Percentiles rank a stretch among this genome's conserved stretches.
Evolutionary conservation across 2,329 filamentous ascomycete genomes (phyloP).

Genomic region (Colletotrichum sp.): DNA sequence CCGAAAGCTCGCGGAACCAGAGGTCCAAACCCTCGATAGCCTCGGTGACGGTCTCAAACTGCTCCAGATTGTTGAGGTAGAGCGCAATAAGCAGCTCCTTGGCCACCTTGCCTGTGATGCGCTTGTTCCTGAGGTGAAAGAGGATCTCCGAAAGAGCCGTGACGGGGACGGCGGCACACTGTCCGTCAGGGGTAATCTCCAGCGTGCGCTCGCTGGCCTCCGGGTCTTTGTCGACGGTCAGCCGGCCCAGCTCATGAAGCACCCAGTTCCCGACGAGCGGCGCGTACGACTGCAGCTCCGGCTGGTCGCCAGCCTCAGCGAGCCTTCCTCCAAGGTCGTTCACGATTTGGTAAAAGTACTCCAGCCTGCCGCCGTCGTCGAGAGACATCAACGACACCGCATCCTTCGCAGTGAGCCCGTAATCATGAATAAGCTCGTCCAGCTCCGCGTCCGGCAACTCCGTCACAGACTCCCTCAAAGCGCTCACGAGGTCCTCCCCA

Average conservation of each 20-base stretch:
- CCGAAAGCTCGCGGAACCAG: slow-evolving; percentile 59
- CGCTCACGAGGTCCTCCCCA: slow-evolving; percentile 68
- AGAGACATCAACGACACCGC: slow-evolving; percentile 79
- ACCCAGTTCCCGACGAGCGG: slow-evolving; percentile 68
- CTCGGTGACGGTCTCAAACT: slow-evolving; percentile 39
- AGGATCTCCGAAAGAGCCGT: slow-evolving; percentile 56
- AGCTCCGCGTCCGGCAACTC: slow-evolving; percentile 75
- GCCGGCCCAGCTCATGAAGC: slow-evolving; percentile 75
- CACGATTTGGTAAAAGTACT: slow-evolving; percentile 80
- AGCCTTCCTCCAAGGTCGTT: slow-evolving; percentile 43
- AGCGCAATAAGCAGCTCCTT: slow-evolving; percentile 62
- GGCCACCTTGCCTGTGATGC: slow-evolving; percentile 62
- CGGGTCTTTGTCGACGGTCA: slow-evolving; percentile 57
- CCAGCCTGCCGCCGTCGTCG: slow-evolving; percentile 78
- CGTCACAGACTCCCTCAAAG: slow-evolving; percentile 69
- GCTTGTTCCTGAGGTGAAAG: slow-evolving; percentile 47
- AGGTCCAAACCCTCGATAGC: slow-evolving; percentile 52
- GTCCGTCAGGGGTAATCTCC: slow-evolving; percentile 51
- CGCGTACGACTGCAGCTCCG: slow-evolving; percentile 41
- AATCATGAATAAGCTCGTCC: slow-evolving; percentile 63
- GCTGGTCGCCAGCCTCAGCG: slow-evolving; percentile 7
- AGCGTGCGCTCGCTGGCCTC: slow-evolving; percentile 14
- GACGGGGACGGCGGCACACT: slow-evolving; percentile 51
- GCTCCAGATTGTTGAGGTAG: slow-evolving; percentile 51
- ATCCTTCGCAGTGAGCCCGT: slow-evolving; percentile 79